Evolutionary conservation across 2,329 filamentous ascomycete species (phyloP), one percentile per base, ranked within the genome.

Genomic region (Ophiostoma triangulosporum): DNA sequence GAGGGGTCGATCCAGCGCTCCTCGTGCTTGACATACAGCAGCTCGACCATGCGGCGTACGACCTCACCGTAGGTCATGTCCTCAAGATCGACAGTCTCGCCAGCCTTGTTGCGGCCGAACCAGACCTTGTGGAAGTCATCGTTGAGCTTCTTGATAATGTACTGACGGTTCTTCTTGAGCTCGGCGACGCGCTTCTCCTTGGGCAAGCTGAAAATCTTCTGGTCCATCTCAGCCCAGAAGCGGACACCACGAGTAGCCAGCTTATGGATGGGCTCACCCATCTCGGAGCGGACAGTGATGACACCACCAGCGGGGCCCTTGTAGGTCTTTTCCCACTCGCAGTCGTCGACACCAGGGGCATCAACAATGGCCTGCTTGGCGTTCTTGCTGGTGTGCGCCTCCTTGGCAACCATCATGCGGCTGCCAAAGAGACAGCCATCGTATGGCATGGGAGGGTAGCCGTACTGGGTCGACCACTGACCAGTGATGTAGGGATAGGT

Each of bases 181-280:
- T 93, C 89, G 2, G 85, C 77, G 22, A 95, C 75, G 40, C 89
- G 84, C 76, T 96, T 95, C 64, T 91, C 88, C 74, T 95, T 96
- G 69, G 95, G 90, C 49, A 98, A 74, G 65, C 82, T 86, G 75
- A 98, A 98, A 64, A 98, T 97, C 72, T 95, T 96, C 69, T 94
- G 81, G 65, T 98, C 93, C 89, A 98, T 95, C 72, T 98, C 94
- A 50, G 89, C 84, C 93, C 93, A 98, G 75, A 98, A 95, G 53
- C 81, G 75, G 48, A 98, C 90, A 78, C 93, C 93, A 56, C 94
- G 86, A 49, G 93, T 98, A 15, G 93, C 94, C 56, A 98, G 80
- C 74, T 98, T 98, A 75, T 98, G 93, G 58, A 98, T 98, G 6
- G 93, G 94, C 75, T 98, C 93, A 46, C 93, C 94, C 94, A 98